Evolutionary conservation across 2,329 filamentous ascomycete species (phyloP).

Genomic region (Aspergillus sp.): DNA sequence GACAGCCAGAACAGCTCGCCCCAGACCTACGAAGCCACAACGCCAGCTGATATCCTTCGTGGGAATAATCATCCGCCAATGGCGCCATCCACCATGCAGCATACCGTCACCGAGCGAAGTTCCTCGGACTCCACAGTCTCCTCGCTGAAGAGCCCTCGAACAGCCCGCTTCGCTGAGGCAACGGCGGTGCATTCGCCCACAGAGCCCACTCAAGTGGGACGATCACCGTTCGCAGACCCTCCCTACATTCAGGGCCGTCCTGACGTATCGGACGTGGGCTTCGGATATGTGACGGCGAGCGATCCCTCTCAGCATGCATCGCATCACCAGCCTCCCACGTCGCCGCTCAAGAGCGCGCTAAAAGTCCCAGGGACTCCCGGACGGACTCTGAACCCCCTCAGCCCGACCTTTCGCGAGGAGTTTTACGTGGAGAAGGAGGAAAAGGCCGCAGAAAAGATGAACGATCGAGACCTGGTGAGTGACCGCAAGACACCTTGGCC

Average conservation of each 20-base stretch:
- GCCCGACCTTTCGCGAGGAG: constrained; percentile 89
- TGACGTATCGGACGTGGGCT: constrained; percentile 77
- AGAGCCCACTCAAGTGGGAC: constrained; percentile 43
- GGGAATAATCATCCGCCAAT: constrained; percentile 30
- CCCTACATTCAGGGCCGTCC: constrained; percentile 50
- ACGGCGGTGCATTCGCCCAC: constrained; percentile 63
- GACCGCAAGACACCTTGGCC: background rate
- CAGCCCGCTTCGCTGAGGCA: constrained; percentile 63
- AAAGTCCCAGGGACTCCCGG: constrained; percentile 81
- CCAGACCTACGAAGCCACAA: constrained; percentile 34
- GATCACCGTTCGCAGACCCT: constrained; percentile 54
- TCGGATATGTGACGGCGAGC: constrained; percentile 76
- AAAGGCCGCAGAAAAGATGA: constrained; percentile 75
- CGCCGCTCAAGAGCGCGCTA: constrained; percentile 85
- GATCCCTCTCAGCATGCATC: constrained; percentile 47
- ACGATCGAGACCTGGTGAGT: constrained; percentile 82
- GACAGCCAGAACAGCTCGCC: constrained; percentile 26
- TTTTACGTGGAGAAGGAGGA: constrained; percentile 83
- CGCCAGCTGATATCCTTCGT: constrained; percentile 38
- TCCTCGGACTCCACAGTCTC: constrained; percentile 31
- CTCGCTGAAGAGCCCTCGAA: constrained; percentile 52
- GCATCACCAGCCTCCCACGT: constrained; percentile 64
- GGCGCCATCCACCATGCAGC: constrained; percentile 22
- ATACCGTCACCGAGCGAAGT: constrained; percentile 24
- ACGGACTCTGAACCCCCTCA: constrained; percentile 74